A percentile compares a stretch with the other conserved stretches of the same genome.
Evolutionary conservation across 805 yeast genomes (phyloP).

Genomic region (Ogataea chonburiensis): DNA sequence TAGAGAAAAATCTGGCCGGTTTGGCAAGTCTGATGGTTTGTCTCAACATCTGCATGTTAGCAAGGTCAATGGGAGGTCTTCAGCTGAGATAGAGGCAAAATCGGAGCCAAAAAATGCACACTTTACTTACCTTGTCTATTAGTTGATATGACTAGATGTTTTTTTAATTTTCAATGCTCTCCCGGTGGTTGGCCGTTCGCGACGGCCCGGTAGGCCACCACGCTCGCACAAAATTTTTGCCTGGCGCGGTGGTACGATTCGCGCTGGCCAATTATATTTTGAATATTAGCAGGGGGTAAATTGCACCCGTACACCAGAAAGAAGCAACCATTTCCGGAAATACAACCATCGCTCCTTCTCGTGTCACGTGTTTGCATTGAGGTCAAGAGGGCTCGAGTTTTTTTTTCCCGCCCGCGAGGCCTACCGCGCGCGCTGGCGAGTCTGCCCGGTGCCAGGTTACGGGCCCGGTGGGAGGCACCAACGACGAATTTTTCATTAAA

Average conservation of each 20-base stretch:
- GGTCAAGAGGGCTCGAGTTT: neutral
- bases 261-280: slow-evolving; percentile 19
- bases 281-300: slow-evolving; percentile 11
- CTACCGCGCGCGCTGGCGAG: neutral
- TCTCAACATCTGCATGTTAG: slow-evolving; percentile 33
- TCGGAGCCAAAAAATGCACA: neutral
- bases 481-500: slow-evolving; percentile 14
- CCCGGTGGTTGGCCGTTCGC: slow-evolving; percentile 12
- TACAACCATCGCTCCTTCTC: neutral
- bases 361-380: slow-evolving; percentile 9
- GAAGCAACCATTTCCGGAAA: neutral
- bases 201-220: slow-evolving; percentile 6
- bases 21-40: slow-evolving; percentile 37
- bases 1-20: slow-evolving; percentile 37
- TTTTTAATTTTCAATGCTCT: slow-evolving; percentile 10
- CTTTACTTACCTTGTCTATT: slow-evolving; percentile 8
- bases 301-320: slow-evolving; percentile 5
- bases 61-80: neutral
- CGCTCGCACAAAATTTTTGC: slow-evolving; percentile 2
- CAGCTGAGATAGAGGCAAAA: neutral
- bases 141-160: slow-evolving; percentile 7
- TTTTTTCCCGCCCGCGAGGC: neutral
- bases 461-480: slow-evolving; percentile 8
- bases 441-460: slow-evolving; percentile 1
- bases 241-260: slow-evolving; percentile 16